Percentiles rank a stretch among this genome's conserved stretches.
Conservation (phyloP, 495 filamentous ascomycete species). For the Hypoxylon trugodes region DNA sequence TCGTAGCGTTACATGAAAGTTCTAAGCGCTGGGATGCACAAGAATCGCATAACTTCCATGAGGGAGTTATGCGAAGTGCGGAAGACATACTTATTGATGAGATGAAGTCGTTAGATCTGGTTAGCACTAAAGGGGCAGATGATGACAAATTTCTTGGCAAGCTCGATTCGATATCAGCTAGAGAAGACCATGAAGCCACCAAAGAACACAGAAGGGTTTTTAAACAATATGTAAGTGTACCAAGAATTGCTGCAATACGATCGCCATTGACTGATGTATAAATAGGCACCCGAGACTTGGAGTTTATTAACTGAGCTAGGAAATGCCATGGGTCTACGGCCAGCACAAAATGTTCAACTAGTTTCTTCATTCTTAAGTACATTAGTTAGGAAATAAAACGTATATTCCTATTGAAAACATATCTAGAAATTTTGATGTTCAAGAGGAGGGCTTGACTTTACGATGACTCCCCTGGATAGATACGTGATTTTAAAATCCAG, state of each 20-base stretch:
- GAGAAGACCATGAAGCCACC: not conserved
- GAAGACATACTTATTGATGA: not conserved
- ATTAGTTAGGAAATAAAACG: not conserved
- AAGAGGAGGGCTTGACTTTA: too few species aligned
- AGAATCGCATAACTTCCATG: not conserved
- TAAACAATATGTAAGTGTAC: not conserved
- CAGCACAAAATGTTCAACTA: not conserved
- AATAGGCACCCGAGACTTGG: not conserved
- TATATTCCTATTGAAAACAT: not conserved
- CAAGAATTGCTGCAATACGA: too few species aligned
- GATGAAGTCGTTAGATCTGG: not conserved
- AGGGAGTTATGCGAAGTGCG: not conserved
- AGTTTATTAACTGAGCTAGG: slow-evolving; percentile 1
- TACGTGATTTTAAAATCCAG: too few species aligned
- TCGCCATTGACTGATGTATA: not conserved
- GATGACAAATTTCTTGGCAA: not conserved
- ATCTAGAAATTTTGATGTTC: too few species aligned
- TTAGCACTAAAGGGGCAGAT: not conserved
- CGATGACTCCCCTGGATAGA: too few species aligned
- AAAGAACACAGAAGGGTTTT: not conserved
- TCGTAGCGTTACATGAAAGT: not conserved
- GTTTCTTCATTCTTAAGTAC: not conserved
- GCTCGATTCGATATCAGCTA: not conserved
- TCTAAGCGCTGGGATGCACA: not conserved
- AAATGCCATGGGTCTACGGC: not conserved